Percentiles rank a stretch among this genome's conserved stretches.
Evolutionary conservation across 805 yeast species (phyloP).

Genomic region (Teunomyces barrocoloradensis): DNA sequence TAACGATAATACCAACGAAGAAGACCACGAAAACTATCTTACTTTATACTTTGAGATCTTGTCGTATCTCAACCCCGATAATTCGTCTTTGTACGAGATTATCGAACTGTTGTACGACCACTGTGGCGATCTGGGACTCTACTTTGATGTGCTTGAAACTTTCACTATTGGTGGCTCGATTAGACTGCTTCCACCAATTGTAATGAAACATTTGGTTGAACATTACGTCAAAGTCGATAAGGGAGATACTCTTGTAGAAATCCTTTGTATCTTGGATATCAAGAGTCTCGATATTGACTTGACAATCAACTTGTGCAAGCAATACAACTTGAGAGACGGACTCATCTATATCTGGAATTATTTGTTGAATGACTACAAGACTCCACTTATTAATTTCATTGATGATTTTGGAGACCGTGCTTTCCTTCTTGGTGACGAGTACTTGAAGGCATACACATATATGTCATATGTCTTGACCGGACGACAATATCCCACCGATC

Average conservation of each 20-base stretch:
- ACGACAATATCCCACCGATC: conserved; percentile 74
- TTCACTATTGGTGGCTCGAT: conserved; percentile 50
- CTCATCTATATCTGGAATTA: conserved; percentile 69
- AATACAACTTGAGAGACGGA: conserved; percentile 58
- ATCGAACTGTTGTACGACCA: conserved; percentile 24
- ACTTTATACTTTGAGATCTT: conserved; percentile 16
- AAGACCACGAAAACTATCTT: conserved; percentile 16
- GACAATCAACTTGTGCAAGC: conserved; percentile 60
- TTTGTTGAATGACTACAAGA: conserved; percentile 63
- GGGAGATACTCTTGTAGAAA: conserved; percentile 56
- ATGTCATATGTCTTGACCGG: conserved; percentile 72
- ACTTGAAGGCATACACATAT: conserved; percentile 43
- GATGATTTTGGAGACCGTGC: conserved; percentile 23
- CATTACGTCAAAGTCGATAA: conserved; percentile 40
- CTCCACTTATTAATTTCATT: conserved; percentile 67
- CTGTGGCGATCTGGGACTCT: conserved; percentile 31
- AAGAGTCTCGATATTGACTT: conserved; percentile 72
- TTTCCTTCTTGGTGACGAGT: conserved; percentile 7
- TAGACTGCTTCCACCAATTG: conserved; percentile 53
- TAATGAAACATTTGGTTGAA: conserved; percentile 61
- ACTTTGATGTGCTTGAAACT: conserved; percentile 52
- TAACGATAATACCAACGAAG: conserved; percentile 12
- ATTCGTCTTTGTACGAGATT: conserved; percentile 10
- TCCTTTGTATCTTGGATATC: conserved; percentile 69
- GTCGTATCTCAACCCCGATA: conserved; percentile 6